Evolutionary conservation across 495 filamentous ascomycete species (phyloP).

Genomic region (Daldinia childiae): DNA sequence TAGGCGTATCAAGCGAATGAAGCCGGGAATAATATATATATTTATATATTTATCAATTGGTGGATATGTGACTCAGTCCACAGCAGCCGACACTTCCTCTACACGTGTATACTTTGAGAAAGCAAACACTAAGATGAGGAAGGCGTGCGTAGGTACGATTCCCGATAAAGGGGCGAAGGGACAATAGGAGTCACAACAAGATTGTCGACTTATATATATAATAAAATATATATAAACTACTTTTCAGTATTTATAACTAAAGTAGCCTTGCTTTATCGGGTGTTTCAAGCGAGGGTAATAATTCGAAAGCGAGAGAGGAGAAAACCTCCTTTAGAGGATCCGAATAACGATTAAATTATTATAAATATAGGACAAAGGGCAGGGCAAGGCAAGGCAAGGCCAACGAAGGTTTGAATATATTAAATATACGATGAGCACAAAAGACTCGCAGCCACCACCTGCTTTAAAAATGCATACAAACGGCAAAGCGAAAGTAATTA

Average conservation of each 20-base stretch:
- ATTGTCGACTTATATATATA: slow-evolving; percentile 34
- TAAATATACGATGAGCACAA: slow-evolving; percentile 5
- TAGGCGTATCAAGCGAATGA: slow-evolving; percentile 25
- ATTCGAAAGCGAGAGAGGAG: slow-evolving; percentile 29
- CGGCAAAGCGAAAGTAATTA: slow-evolving; percentile 26
- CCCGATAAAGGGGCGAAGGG: slow-evolving; percentile 11
- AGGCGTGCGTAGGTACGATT: slow-evolving; percentile 18
- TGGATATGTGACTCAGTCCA: slow-evolving; percentile 6
- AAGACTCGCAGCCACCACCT: slow-evolving; percentile 30
- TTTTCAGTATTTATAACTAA: slow-evolving; percentile 27
- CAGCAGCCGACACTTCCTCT: slow-evolving; percentile 24
- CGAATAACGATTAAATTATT: slow-evolving; percentile 38
- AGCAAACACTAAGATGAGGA: slow-evolving; percentile 9
- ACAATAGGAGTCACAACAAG: slow-evolving; percentile 19
- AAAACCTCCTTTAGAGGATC: slow-evolving; percentile 33
- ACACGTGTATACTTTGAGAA: slow-evolving; percentile 1
- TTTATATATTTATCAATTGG: neutral
- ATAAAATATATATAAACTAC: slow-evolving; percentile 6
- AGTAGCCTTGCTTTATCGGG: slow-evolving; percentile 30
- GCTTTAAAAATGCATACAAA: slow-evolving; percentile 28
- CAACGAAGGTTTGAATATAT: slow-evolving; percentile 1
- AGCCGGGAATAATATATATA: slow-evolving; percentile 11
- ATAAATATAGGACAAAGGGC: slow-evolving; percentile 32
- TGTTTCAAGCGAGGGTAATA: slow-evolving; percentile 37
- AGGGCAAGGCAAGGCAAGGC: too few species aligned